phyloP scores from a whole-genome alignment of 805 yeast genomes.

The Saccharomycopsis malanga region DNA sequence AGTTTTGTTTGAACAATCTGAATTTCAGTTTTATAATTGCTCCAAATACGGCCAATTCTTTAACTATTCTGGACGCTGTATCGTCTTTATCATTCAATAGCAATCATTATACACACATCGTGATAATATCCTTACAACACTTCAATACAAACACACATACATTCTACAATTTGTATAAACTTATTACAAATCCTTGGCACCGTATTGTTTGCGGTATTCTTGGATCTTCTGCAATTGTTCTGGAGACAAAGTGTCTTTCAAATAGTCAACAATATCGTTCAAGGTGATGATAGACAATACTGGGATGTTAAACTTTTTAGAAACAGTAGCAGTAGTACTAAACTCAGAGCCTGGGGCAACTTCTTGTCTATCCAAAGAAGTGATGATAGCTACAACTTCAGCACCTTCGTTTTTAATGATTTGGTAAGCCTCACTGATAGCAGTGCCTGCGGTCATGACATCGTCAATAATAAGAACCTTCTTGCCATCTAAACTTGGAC shows the following conservation, averaged over 20 bases:
- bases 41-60: too few species aligned
- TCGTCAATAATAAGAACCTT: constrained; percentile 85
- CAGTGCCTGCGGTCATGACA: constrained; percentile 98
- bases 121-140: too few species aligned
- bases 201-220: constrained; percentile 38
- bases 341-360: constrained; percentile 55
- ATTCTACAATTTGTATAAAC: too few species aligned
- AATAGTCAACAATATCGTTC: constrained; percentile 61
- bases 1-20: too few species aligned
- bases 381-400: constrained; percentile 70
- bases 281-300: constrained; percentile 75
- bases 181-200: constrained; percentile 4
- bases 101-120: too few species aligned
- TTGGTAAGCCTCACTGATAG: constrained; percentile 87
- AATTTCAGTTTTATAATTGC: too few species aligned
- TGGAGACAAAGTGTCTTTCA: constrained; percentile 47
- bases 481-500: constrained; percentile 65
- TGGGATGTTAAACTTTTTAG: constrained; percentile 68
- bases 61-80: too few species aligned
- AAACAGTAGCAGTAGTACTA: constrained; percentile 79
- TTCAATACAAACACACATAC: too few species aligned
- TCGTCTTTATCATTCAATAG: too few species aligned
- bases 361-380: constrained; percentile 95
- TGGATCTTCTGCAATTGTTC: constrained; percentile 51
- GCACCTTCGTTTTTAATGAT: constrained; percentile 70